phyloP scores from a whole-genome alignment of 2,329 filamentous ascomycete genomes.

The Ceratocystis colombiana region DNA sequence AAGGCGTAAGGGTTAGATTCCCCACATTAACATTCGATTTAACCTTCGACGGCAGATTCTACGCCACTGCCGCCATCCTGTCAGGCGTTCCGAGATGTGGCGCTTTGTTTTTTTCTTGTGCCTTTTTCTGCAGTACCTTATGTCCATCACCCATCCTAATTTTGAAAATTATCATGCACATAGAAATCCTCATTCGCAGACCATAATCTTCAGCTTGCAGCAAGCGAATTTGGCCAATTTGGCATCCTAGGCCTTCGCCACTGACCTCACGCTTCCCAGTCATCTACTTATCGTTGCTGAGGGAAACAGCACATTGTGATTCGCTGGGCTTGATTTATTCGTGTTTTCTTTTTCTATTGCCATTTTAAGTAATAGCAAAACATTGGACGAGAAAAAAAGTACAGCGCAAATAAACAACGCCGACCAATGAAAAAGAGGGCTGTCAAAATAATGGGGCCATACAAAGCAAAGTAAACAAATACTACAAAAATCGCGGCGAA shows the following conservation, averaged over 20 bases:
- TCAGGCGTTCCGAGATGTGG: not conserved
- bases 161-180: no score
- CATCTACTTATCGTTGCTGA: no score
- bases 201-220: not conserved
- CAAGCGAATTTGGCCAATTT: not conserved
- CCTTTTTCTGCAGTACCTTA: no score
- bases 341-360: not conserved
- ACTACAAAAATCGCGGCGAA: no score
- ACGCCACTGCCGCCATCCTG: slow-evolving; percentile 8
- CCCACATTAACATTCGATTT: not conserved
- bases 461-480: not conserved
- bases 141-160: no score
- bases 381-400: slow-evolving; percentile 8
- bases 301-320: not conserved
- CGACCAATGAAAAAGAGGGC: not conserved
- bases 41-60: not conserved
- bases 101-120: not conserved
- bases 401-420: no score
- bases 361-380: not conserved
- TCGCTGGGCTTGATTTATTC: not conserved
- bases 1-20: not conserved
- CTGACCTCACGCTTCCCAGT: no score
- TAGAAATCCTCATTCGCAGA: not conserved
- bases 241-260: no score
- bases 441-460: not conserved